phyloP scores from a whole-genome alignment of 2,329 filamentous ascomycete species.

The Rugonectria rugulosa region DNA sequence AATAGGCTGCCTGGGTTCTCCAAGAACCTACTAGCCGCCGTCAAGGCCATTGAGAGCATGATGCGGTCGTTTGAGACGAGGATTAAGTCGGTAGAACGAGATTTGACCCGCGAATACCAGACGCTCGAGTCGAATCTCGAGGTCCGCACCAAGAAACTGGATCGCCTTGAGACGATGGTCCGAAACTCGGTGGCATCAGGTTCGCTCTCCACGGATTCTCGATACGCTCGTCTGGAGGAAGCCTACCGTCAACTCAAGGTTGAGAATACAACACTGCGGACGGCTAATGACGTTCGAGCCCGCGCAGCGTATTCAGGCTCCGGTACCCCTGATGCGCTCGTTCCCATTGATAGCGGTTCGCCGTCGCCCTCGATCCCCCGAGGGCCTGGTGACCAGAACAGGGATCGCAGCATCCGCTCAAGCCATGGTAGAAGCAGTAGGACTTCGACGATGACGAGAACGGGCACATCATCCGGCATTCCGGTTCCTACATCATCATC shows the following conservation, averaged over 20 bases:
- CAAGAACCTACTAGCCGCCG: slow-evolving; percentile 84
- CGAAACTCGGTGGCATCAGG: slow-evolving; percentile 67
- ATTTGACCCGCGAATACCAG: slow-evolving; percentile 91
- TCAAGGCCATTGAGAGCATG: slow-evolving; percentile 86
- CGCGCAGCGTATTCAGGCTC: slow-evolving; percentile 53
- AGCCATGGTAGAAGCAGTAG: slow-evolving; percentile 40
- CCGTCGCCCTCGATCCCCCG: slow-evolving; percentile 63
- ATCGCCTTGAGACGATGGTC: slow-evolving; percentile 83
- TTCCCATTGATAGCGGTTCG: slow-evolving; percentile 51
- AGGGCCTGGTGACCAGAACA: slow-evolving; percentile 56
- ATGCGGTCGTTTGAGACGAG: slow-evolving; percentile 79
- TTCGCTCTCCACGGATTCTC: slow-evolving; percentile 52
- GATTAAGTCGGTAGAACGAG: slow-evolving; percentile 85
- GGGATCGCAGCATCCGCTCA: slow-evolving; percentile 47
- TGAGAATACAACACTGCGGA: slow-evolving; percentile 73
- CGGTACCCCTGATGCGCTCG: slow-evolving; percentile 47
- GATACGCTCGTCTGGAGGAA: slow-evolving; percentile 64
- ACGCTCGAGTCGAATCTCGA: slow-evolving; percentile 83
- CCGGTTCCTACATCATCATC: slow-evolving; percentile 36
- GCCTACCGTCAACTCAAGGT: slow-evolving; percentile 70
- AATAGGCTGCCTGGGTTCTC: slow-evolving; percentile 88
- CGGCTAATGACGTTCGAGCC: slow-evolving; percentile 65
- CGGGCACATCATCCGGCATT: slow-evolving; percentile 39
- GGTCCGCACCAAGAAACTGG: slow-evolving; percentile 81
- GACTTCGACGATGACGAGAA: slow-evolving; percentile 43